These are phyloP conservation scores for Cystobasidiopsis lactophilus DNA, from an alignment of 768 basidiomycete species.

Conservation along the genomic window DNA sequence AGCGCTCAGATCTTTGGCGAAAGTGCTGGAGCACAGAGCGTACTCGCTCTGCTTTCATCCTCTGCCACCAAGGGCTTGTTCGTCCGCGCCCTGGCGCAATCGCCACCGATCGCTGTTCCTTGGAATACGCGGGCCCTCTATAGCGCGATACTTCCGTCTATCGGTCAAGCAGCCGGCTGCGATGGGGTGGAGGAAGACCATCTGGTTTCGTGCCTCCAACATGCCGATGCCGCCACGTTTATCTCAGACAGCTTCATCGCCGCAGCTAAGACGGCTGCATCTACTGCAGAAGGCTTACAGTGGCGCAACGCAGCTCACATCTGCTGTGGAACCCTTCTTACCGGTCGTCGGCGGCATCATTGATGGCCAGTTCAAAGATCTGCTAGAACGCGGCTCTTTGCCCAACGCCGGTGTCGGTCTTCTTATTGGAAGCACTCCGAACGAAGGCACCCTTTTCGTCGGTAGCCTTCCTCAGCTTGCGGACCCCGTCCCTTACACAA, in stretches of 20 bases:
- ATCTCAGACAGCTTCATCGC: neutral
- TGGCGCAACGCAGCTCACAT: neutral
- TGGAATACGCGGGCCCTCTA: conserved; percentile 2
- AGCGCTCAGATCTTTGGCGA: neutral
- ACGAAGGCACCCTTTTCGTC: conserved; percentile 11
- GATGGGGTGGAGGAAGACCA: neutral
- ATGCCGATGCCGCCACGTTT: neutral
- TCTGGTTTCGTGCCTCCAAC: neutral
- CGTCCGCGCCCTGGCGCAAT: conserved; percentile 2
- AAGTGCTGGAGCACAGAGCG: neutral
- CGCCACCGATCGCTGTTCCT: conserved; percentile 6
- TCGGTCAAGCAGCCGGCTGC: conserved; percentile 3
- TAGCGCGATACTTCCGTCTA: conserved; percentile 1
- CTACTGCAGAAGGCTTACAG: neutral
- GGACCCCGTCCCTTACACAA: conserved; percentile 2
- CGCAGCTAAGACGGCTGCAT: neutral
- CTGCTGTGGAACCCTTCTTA: conserved; percentile 5
- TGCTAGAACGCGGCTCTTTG: conserved; percentile 1
- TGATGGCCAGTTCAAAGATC: conserved; percentile 4
- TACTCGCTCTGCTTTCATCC: conserved; percentile 5
- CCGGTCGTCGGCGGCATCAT: conserved; percentile 9
- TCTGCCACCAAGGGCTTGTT: conserved; percentile 8
- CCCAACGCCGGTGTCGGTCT: conserved; percentile 3
- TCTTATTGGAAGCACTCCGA: conserved; percentile 4
- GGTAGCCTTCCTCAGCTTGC: neutral